Conservation (phyloP, 495 filamentous ascomycete genomes). For the Annulohypoxylon stygium region DNA sequence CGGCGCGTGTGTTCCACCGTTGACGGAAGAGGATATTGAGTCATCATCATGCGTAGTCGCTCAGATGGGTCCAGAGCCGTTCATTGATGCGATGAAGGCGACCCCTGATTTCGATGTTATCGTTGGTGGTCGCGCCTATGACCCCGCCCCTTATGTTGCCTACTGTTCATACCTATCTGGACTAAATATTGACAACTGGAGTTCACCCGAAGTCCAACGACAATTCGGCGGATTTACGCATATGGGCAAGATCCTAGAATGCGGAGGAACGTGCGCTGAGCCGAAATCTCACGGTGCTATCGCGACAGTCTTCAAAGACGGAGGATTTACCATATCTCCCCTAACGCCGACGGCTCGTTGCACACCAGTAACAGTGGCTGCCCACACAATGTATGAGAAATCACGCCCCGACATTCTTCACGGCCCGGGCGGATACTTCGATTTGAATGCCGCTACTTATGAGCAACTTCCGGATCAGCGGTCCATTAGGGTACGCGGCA, state of each 20-base stretch:
- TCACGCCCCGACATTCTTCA: constrained; percentile 59
- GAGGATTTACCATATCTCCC: constrained; percentile 61
- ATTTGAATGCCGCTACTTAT: constrained; percentile 55
- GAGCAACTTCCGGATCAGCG: constrained; percentile 55
- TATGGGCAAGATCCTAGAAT: constrained; percentile 69
- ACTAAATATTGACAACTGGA: constrained; percentile 21
- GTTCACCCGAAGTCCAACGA: constrained; percentile 29
- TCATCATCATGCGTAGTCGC: constrained; percentile 52
- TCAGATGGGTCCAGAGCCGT: constrained; percentile 57
- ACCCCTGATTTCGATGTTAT: constrained; percentile 61
- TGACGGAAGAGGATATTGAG: constrained; percentile 58
- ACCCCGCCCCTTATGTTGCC: constrained; percentile 63
- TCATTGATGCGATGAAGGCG: constrained; percentile 55
- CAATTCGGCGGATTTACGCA: constrained; percentile 56
- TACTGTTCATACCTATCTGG: constrained; percentile 53
- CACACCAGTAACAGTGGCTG: constrained; percentile 61
- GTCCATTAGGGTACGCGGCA: constrained; percentile 57
- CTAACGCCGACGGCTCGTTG: constrained; percentile 52
- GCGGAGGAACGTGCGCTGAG: constrained; percentile 61
- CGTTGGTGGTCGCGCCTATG: constrained; percentile 63
- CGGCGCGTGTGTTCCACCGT: constrained; percentile 51
- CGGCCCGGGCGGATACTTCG: constrained; percentile 62
- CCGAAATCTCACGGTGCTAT: constrained; percentile 59
- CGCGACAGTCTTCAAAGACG: constrained; percentile 54
- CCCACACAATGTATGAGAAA: constrained; percentile 67